Base-by-base conservation (phyloP, 2,329 filamentous ascomycete species). In the Coniochaeta sp. region DNA sequence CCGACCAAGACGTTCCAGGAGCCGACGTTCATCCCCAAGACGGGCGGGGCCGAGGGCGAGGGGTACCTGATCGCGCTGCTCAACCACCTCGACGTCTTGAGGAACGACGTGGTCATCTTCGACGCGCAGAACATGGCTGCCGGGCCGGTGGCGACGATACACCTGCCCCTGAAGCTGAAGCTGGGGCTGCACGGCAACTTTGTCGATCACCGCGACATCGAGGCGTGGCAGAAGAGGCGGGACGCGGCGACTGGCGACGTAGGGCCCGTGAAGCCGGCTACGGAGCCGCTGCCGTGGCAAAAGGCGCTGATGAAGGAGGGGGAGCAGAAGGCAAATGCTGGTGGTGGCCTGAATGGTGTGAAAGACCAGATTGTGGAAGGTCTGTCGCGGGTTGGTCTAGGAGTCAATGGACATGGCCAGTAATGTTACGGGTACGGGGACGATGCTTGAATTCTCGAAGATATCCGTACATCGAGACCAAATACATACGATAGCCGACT, bases 1-100 rank as follows among this genome's bases (percentile, higher is more conserved):
- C 72, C 69, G 4, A 79, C 74, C 1, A 73, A 72, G 28, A 79
- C 78, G 0, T 79, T 82, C 62, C 81, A 83, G 65, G 81, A 84
- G 62, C 81, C 81, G 0, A 75, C 79, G 0, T 84, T 84, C 60
- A 77, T 83, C 14, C 80, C 81, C 0, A 70, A 72, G 34, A 67
- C 67, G 0, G 70, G 73, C 22, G 73, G 70, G 0, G 69, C 60
- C 1, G 80, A 83, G 63, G 80, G 79, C 0, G 79, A 83, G 58
- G 81, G 81, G 1, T 82, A 80, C 63, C 72, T 75, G 63, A 74
- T 81, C 36, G 77, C 77, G 22, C 71, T 79, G 57, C 68, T 78
- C 44, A 79, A 79, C 62, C 72, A 75, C 58, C 72, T 80, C 4
- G 79, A 80, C 63, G 70, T 74, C 56, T 65, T 77, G 34, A 69